Base-by-base conservation (phyloP, 768 basidiomycete genomes). In the Lactifluus volemus region DNA sequence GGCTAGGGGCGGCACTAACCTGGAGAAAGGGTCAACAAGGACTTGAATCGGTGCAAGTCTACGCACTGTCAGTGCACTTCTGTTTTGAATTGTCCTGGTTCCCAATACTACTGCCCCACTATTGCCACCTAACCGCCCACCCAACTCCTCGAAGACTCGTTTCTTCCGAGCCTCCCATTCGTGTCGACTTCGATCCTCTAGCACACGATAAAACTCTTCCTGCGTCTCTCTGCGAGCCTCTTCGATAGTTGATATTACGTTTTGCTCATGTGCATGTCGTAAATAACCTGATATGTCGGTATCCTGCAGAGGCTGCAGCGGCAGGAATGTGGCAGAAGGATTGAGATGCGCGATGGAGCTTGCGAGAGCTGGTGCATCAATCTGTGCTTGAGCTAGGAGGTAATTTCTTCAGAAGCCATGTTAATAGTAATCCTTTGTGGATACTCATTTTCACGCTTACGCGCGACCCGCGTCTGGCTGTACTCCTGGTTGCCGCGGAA, bases 131-230 rank as follows among this genome's bases (percentile, higher is more conserved):
- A 81, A 77, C 44, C 84, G 80, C 30, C 84, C 87, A 6, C 92
- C 92, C 5, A 95, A 79, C 71, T 96, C 90, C 70, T 95, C 92
- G 65, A 93, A 93, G 6, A 95, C 85, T 49, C 86, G 80, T 69
- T 86, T 87, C 77, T 96, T 96, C 73, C 89, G 89, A 11, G 83
- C 84, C 70, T 96, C 92, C 93, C 92, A 96, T 67, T 93, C 89
- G 55, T 81, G 80, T 63, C 83, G 79, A 63, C 84, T 84, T 29
- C 86, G 79, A 45, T 87, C 83, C 68, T 92, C 87, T 36, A 95
- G 73, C 36, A 87, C 82, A 30, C 83, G 81, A 70, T 94, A 93
- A 67, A 95, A 95, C 66, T 88, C 84, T 62, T 86, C 81, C 68
- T 92, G 88, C 0, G 93, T 95, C 67, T 90, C 85, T 64, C 85